Evolutionary conservation across 148 eudicot species (phyloP), one percentile per base, ranked within the genome.

Genomic region (Drosera capensis): DNA sequence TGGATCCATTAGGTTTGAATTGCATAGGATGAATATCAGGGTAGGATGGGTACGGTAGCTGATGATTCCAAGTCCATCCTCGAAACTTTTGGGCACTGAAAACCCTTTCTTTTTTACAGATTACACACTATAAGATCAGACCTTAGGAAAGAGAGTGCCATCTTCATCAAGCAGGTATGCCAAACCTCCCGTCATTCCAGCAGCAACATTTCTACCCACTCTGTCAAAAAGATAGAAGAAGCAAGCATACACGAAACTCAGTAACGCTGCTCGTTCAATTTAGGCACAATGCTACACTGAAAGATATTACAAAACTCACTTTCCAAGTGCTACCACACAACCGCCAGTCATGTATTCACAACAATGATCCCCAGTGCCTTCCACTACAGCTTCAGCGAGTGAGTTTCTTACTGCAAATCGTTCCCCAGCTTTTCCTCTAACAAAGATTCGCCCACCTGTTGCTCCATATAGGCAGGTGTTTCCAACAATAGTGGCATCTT

Each of bases 291-390:
- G 22, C 20, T 41, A 43, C 37, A 26, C 20, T 14, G 47, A 28
- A 20, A 8, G 44, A 61, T 18, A 30, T 42, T 48, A 49, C 20
- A 43, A 30, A 55, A 66, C 94, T 73, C 44, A 90, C 97, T 90
- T 84, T 66, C 99, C 99, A 45, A 90, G 82, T 36, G 81, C 70
- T 4, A 90, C 85, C 25, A 90, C 88, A 58, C 95, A 84, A 50
- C 99, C 99, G 4, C 99, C 99, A 44, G 99, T 90, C 99, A 90
- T 90, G 74, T 90, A 90, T 56, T 84, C 99, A 56, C 95, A 85
- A 48, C 93, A 75, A 52, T 90, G 95, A 57, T 90, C 99, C 38
- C 99, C 95, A 24, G 93, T 63, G 25, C 99, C 99, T 73, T 90
- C 99, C 2, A 90, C 88, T 29, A 90, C 95, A 6, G 99, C 95